Evolutionary conservation across 2,329 filamentous ascomycete genomes (phyloP).

Genomic region (Colletotrichum lupini): DNA sequence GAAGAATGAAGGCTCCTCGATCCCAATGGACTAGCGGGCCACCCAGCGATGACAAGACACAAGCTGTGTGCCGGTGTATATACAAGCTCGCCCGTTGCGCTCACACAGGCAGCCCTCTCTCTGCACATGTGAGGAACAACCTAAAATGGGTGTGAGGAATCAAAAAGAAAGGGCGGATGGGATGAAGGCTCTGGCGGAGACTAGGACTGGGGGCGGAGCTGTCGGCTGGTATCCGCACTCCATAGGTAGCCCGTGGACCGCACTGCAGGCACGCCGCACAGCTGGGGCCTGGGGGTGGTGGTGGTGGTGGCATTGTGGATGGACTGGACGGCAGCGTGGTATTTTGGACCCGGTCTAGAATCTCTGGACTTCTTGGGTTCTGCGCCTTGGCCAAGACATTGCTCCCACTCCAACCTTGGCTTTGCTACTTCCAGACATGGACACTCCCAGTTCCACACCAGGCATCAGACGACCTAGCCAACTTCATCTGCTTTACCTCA

Average conservation of each 20-base stretch:
- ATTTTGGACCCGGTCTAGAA: constrained; percentile 30
- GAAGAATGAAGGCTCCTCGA: not conserved
- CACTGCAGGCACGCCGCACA: not conserved
- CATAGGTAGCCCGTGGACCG: too few relatives aligned
- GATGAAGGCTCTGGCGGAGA: constrained; percentile 1
- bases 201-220: not conserved
- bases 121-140: too few relatives aligned
- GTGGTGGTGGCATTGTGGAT: not conserved
- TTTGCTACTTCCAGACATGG: not conserved
- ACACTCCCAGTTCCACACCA: not conserved
- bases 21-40: not conserved
- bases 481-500: not conserved
- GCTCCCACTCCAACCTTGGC: not conserved
- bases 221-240: not conserved
- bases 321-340: constrained; percentile 1
- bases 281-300: not conserved
- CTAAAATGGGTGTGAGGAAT: not conserved
- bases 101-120: too few relatives aligned
- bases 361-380: constrained; percentile 8
- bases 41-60: too few relatives aligned
- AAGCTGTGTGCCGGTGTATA: not conserved
- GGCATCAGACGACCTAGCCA: not conserved
- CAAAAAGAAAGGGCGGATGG: not conserved
- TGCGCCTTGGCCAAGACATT: not conserved
- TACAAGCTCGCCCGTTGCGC: too few relatives aligned